Evolutionary conservation across 306 rosid species (phyloP), one percentile per base, ranked within the genome.

Genomic region (Lathyrus tuberosus): DNA sequence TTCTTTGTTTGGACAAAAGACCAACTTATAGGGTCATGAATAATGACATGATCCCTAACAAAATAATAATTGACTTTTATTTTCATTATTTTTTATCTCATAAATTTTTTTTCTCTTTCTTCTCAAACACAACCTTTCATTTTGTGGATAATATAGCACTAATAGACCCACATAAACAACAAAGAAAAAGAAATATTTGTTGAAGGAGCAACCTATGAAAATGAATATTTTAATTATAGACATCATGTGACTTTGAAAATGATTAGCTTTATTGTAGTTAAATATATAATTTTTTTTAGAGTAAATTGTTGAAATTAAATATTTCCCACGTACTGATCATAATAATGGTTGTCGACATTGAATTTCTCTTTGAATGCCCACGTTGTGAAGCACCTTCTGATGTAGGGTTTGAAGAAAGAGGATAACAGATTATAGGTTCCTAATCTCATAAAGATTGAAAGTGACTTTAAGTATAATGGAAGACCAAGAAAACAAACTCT

Each of bases 11-110:
- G 40, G 57, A 28, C 58, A 62, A 49, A 60, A 67, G 14, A 10
- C 24, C 76, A 65, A 22, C 54, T 43, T 40, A 17, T 67, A 67
- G 56, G 60, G 67, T 37, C 44, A 40, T 60, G 57, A 28, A 65
- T 76, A 76, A 26, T 76, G 75, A 60, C 71, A 61, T 53, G 17
- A 76, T 62, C 69, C 57, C 71, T 61, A 37, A 72, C 78, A 64
- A 66, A 75, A 67, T 67, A 75, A 67, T 67, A 71, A 67, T 76
- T 61, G 84, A 61, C 62, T 66, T 54, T 52, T 10, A 3, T 20
- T 18, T 52, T 51, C 56, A 8, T 18, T 49, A 1, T 12, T 13
- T 13, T 5, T 4, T 44, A 1, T 47, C 1, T n/a, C 24, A n/a
- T n/a, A n/a, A n/a, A n/a, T n/a, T n/a, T n/a, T 5, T 4, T 44